Conservation (phyloP, 768 basidiomycete species). For the Gymnopilus dilepis region DNA sequence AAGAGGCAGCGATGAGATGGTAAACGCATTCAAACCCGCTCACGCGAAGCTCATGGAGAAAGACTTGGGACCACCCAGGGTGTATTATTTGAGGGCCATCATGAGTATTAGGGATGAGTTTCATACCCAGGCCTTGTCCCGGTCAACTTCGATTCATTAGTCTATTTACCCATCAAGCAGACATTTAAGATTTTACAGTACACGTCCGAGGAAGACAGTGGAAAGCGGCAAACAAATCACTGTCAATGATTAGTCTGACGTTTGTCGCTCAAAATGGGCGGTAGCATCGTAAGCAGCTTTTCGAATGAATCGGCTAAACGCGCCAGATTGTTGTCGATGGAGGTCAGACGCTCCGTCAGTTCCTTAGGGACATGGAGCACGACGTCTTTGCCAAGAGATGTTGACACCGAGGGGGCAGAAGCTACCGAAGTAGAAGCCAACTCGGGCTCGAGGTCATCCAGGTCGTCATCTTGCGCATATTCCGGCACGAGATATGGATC, state of each 20-base stretch:
- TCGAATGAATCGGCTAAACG: neutral
- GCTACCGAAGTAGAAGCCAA: too few relatives aligned
- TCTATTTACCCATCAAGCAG: too few relatives aligned
- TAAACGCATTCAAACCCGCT: neutral
- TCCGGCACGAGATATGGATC: constrained; percentile 25
- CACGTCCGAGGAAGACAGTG: too few relatives aligned
- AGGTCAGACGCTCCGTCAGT: neutral
- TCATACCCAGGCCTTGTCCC: neutral
- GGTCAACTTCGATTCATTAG: too few relatives aligned
- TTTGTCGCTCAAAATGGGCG: neutral
- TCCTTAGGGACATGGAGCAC: neutral
- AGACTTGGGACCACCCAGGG: neutral
- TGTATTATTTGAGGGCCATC: neutral
- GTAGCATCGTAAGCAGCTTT: neutral
- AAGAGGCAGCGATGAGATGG: neutral
- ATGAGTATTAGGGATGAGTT: neutral
- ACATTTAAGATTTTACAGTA: too few relatives aligned
- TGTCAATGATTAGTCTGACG: too few relatives aligned
- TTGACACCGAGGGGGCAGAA: too few relatives aligned
- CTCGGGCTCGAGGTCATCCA: constrained; percentile 41
- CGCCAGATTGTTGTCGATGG: neutral
- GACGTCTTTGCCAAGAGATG: neutral
- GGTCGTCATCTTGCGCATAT: constrained; percentile 34
- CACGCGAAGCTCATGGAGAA: neutral
- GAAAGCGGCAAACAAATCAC: too few relatives aligned